These are phyloP conservation scores for Chalciporus piperatus DNA, from an alignment of 768 basidiomycete genomes.

Conservation along the genomic window DNA sequence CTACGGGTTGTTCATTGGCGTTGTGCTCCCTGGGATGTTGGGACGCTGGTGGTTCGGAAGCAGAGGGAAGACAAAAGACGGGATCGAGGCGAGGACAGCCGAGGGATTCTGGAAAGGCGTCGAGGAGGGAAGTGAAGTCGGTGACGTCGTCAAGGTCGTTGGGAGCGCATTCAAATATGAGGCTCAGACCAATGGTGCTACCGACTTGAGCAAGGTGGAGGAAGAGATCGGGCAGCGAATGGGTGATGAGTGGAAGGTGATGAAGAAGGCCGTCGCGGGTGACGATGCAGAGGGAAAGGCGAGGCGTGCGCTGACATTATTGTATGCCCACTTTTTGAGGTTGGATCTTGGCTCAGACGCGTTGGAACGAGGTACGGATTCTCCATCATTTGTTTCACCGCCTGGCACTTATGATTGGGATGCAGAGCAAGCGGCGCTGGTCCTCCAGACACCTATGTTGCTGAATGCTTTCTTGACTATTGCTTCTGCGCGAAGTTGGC, in stretches of 20 bases:
- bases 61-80: slow-evolving; percentile 87
- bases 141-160: slow-evolving; percentile 70
- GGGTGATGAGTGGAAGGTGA: slow-evolving; percentile 54
- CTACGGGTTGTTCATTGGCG: slow-evolving; percentile 88
- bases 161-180: slow-evolving; percentile 67
- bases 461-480: slow-evolving; percentile 82
- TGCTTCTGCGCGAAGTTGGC: slow-evolving; percentile 85
- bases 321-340: slow-evolving; percentile 85
- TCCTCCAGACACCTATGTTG: slow-evolving; percentile 70
- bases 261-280: slow-evolving; percentile 41
- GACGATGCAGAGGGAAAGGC: slow-evolving; percentile 37
- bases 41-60: slow-evolving; percentile 98
- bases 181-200: slow-evolving; percentile 29
- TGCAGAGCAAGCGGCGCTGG: slow-evolving; percentile 66
- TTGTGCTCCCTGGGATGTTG: slow-evolving; percentile 81
- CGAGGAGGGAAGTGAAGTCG: slow-evolving; percentile 73
- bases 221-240: slow-evolving; percentile 45
- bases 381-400: background rate
- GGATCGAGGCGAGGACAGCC: slow-evolving; percentile 77
- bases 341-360: slow-evolving; percentile 47
- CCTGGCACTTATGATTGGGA: background rate
- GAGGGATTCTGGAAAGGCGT: slow-evolving; percentile 84
- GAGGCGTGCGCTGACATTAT: slow-evolving; percentile 58
- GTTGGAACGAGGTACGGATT: slow-evolving; percentile 61
- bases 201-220: slow-evolving; percentile 50